Evolutionary conservation across 768 basidiomycete species (phyloP), one percentile per base, ranked within the genome.

Genomic region (Calocybe cyanea): DNA sequence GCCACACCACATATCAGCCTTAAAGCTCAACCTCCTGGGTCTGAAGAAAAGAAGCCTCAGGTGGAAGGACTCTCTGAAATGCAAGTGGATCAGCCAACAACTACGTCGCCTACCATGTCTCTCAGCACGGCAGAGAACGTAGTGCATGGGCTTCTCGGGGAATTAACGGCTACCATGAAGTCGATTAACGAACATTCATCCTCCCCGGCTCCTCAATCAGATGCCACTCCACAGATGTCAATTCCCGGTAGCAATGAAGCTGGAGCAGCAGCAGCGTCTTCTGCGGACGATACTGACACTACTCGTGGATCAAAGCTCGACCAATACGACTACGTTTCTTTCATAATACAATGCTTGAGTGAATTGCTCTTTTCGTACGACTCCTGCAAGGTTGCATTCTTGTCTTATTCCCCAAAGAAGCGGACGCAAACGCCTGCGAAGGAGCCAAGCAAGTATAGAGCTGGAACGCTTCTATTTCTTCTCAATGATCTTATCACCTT

Each of bases 331-430:
- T 89, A 87, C 56, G 71, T 77, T 13, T 87, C 84, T 57, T 92
- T 94, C 75, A 67, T 92, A 51, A 91, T 94, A 86, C 89, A 93
- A 60, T 87, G 83, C 53, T 71, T 97, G 37, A 90, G 92, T 2
- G 96, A 99, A 66, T 70, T 98, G 8, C 67, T 96, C 10, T 91
- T 95, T 50, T 97, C 92, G 10, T 99, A 98, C 57, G 86, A 92
- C 54, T 64, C 81, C 5, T 94, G 92, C 80, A 99, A 98, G 64
- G 61, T 83, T 19, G 83, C 87, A 4, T 92, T 99, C 65, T 63
- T 96, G 42, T 85, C 88, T 0, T 92, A 80, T 56, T 78, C 81
- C 0, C 74, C 81, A 3, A 87, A 84, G 67, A 84, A 80, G 59
- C 78, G 80, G 21, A 56, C 66, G 1, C 74, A 78, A 38, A 75